Evolutionary conservation across 495 filamentous ascomycete genomes (phyloP), one percentile per base, ranked within the genome.

Genomic region (Aspergillus indologenus): DNA sequence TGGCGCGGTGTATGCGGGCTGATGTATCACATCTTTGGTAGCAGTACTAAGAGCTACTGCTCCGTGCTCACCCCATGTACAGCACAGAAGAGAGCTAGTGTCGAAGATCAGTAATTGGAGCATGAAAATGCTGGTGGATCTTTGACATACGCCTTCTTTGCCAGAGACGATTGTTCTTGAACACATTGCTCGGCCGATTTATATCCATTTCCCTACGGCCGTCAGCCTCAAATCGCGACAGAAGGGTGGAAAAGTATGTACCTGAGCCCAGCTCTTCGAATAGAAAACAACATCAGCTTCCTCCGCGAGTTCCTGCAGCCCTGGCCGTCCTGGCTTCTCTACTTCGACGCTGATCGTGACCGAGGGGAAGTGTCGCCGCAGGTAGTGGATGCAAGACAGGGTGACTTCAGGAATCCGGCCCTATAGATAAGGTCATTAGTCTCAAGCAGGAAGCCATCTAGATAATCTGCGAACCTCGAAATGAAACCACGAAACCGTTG

Each of bases 221-320:
- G 1, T 24, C n/a, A 55, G 29, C 45, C n/a, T 18, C 1, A n/a
- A n/a, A 14, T n/a, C 19, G 14, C 22, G 45, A 12, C 7, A 12
- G 17, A 24, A 20, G 49, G 5, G 24, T 40, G 12, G 17, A 17
- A 53, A 18, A 47, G n/a, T 22, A 53, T 75, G 68, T 70, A 87
- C 86, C 69, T 83, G 80, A 58, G 87, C 87, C 87, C 87, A 90
- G 57, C 74, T 79, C 61, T 80, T 83, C 6, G 87, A 88, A 70
- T 87, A 90, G 69, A 90, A 89, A 18, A 90, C 82, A 15, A 86
- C 79, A 65, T 90, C 83, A 45, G 86, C 85, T 63, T 81, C 77
- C 53, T 76, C 75, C 31, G 86, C 87, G 55, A 90, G 75, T 42
- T 82, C 76, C 54, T 79, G 74, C 53, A 91, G 71, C 18, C 87